Evolutionary conservation across 768 basidiomycete genomes (phyloP).

Genomic region (Tubosaeta sp.): DNA sequence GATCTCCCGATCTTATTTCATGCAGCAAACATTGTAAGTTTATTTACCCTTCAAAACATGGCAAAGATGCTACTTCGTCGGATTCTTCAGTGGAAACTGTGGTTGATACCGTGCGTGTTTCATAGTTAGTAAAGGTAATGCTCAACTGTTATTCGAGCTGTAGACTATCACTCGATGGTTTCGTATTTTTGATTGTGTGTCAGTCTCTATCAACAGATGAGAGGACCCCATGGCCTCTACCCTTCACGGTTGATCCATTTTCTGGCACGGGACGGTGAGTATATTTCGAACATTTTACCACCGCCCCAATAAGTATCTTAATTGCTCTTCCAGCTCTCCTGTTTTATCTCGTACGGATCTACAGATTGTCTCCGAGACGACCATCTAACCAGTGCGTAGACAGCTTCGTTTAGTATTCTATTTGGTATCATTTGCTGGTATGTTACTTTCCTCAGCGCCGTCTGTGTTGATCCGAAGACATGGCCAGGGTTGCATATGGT

Average conservation of each 20-base stretch:
- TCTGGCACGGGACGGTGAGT: slow-evolving; percentile 22
- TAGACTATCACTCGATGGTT: slow-evolving; percentile 12
- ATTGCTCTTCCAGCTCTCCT: slow-evolving; percentile 5
- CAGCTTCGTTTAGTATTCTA: slow-evolving; percentile 8
- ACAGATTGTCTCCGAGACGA: too few species aligned
- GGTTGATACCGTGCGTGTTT: slow-evolving; percentile 13
- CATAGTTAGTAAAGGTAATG: background rate
- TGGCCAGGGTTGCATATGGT: slow-evolving; percentile 6
- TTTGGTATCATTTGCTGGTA: slow-evolving; percentile 16
- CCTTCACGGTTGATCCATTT: slow-evolving; percentile 4
- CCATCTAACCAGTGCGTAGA: slow-evolving; percentile 1
- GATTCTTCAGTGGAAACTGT: slow-evolving; percentile 1
- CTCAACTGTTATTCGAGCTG: background rate
- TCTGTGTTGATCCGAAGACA: background rate
- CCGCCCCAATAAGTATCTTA: background rate
- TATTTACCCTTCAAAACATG: background rate
- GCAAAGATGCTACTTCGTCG: background rate
- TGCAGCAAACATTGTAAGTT: slow-evolving; percentile 9
- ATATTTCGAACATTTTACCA: background rate
- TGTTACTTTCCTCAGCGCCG: background rate
- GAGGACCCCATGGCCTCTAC: background rate
- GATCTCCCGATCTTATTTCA: background rate
- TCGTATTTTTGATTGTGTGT: background rate
- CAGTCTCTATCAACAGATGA: background rate
- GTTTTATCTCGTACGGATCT: slow-evolving; percentile 16